Base-by-base conservation (phyloP, 2,329 filamentous ascomycete genomes). In the Phoma sp. region DNA sequence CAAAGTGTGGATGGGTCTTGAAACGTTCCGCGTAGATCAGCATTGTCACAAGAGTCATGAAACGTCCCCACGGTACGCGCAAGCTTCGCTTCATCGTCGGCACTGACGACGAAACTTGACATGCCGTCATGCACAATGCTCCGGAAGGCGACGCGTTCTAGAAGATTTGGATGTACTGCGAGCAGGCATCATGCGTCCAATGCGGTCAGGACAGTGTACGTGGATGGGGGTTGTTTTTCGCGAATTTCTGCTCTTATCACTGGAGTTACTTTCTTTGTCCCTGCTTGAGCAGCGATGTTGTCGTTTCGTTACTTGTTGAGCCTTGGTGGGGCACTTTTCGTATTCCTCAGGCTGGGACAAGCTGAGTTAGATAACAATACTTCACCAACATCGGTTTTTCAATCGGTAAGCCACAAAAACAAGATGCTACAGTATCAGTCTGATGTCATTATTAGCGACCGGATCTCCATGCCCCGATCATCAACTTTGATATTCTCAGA, bases 11-110 rank as follows among this genome's bases (percentile, higher is more conserved):
- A 29, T 35, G 39, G 22, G 41, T 11, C 40, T 24, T 55, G 52
- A 55, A 50, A 55, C 52, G 33, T 39, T 40, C 41, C 22, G 35
- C 25, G 52, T 36, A 44, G 36, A 49, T 55, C 52, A 41, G 23
- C 36, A 36, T 25, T 49, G 52, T 50, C 25, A 45, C 41, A 55
- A 41, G 52, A 49, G 46, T 55, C 52, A 46, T 50, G 52, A 41
- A 46, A 37, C 41, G 46, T 45, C 46, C 42, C 52, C 46, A 55
- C 52, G 52, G 46, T 55, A 55, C 52, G 40, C 46, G 52, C 52
- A 55, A 55, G 52, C 52, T 49, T 39, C 35, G 39, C 51, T 54
- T 35, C 45, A 29, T 14, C 41, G 7, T 42, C 45, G 52, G 48
- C 37, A 46, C 24, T 46, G 41, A 32, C 41, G 37, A 32, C 23